Percentiles rank a stretch among this genome's conserved stretches.
Evolutionary conservation across 257 asterid species (phyloP).

Genomic region (Solanum arcanum): DNA sequence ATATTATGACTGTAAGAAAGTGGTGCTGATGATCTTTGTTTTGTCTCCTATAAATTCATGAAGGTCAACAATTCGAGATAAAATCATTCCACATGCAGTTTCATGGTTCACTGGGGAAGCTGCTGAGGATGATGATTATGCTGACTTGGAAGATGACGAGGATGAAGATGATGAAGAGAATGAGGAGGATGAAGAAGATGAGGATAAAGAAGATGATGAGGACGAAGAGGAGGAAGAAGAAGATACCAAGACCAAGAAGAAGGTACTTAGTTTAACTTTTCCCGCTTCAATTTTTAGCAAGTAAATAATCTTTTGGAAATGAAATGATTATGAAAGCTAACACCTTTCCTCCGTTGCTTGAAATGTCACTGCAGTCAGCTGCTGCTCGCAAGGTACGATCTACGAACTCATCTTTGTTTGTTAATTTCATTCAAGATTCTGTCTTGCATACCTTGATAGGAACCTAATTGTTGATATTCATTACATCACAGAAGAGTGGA

Average conservation of each 20-base stretch:
- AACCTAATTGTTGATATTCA: background rate
- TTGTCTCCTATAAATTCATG: background rate
- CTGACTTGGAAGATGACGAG: conserved; percentile 45
- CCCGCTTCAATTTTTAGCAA: background rate
- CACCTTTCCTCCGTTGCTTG: background rate
- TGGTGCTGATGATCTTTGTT: background rate
- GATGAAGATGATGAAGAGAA: conserved; percentile 1
- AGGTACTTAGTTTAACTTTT: conserved; percentile 23
- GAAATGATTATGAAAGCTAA: background rate
- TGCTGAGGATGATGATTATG: conserved; percentile 44
- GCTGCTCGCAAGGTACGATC: conserved; percentile 9
- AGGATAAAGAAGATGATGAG: conserved; percentile 29
- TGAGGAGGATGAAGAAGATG: background rate
- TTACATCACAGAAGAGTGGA: conserved; percentile 39
- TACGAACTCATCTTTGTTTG: background rate
- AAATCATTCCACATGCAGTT: conserved; percentile 84
- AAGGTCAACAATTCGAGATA: conserved; percentile 82
- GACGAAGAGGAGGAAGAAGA: conserved; percentile 5
- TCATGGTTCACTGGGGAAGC: conserved; percentile 98
- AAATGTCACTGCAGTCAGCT: background rate
- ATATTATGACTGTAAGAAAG: background rate
- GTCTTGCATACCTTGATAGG: background rate
- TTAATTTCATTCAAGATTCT: background rate
- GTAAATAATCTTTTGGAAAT: background rate
- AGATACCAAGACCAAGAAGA: conserved; percentile 34